Base-by-base conservation (phyloP, 2,329 filamentous ascomycete species). In the Talaromyces rugulosus region DNA sequence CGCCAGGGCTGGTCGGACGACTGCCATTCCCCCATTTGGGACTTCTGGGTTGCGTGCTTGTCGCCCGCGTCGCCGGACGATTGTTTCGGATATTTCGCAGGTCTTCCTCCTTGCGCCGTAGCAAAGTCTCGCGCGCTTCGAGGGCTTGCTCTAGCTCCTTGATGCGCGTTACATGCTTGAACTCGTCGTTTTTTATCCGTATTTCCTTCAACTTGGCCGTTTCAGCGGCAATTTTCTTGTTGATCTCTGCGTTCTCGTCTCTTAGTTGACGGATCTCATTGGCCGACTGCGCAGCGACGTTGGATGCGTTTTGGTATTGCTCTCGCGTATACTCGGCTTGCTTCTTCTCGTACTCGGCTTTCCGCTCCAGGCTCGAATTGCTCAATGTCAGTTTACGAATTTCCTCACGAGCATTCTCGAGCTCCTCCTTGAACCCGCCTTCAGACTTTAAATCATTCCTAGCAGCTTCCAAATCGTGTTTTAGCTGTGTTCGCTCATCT, bases 281-380 rank as follows among this genome's bases (percentile, higher is more conserved):
- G 6, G 70, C 73, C 7, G 76, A 72, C 53, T 80, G 77, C 23
- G 76, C 77, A 0, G 78, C 79, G 8, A 72, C 71, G 5, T 69
- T 78, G 6, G 79, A 81, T 11, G 78, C 79, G 33, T 73, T 77
- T 63, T 81, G 79, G 59, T 81, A 81, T 66, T 80, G 78, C 62
- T 75, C 71, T 44, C 78, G 75, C 5, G 75, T 78, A 63, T 80
- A 81, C 54, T 80, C 79, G 7, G 77, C 72, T 63, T 80, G 78
- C 9, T 75, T 76, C 51, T 70, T 72, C 55, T 76, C 77, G 57
- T 75, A 78, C 11, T 79, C 74, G 2, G 76, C 70, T 54, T 74
- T 76, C 51, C 72, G 72, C 60, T 76, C 70, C 16, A 79, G 67
- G 23, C 66, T 67, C 9, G 68, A 67, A 44, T 74, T 74, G 36